These are phyloP conservation scores for Lepidium sativum DNA, from an alignment of 345 rosid genomes.

Conservation along the genomic window DNA sequence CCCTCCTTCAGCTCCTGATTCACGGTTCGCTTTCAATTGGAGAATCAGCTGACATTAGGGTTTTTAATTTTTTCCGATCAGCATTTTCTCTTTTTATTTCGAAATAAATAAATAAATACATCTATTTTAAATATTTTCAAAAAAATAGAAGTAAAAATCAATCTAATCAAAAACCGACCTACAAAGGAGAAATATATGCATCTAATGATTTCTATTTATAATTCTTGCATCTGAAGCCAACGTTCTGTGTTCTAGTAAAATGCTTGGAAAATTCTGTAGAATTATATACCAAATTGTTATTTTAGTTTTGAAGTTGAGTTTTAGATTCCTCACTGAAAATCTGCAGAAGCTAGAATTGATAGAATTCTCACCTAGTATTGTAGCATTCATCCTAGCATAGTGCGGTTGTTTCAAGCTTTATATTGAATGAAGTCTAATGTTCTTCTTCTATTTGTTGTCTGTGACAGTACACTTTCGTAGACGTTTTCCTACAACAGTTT, in stretches of 20 bases:
- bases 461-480: conserved; percentile 8
- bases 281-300: not conserved
- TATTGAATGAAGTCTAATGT: not conserved
- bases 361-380: not conserved
- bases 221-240: conserved; percentile 22
- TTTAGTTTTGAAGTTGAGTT: not conserved
- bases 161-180: not conserved
- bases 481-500: conserved; percentile 6
- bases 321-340: not conserved
- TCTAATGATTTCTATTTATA: not conserved
- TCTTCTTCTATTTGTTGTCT: not conserved
- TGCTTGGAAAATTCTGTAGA: not conserved
- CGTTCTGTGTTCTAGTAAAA: not conserved
- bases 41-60: conserved; percentile 5
- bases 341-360: not conserved
- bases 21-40: conserved; percentile 8
- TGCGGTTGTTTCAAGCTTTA: not conserved
- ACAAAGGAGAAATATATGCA: not conserved
- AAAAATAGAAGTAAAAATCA: not conserved
- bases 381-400: too few relatives aligned
- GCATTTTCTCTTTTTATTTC: not conserved
- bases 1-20: not conserved
- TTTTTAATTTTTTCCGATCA: conserved; percentile 11
- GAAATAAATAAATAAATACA: not conserved
- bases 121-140: too few relatives aligned